These are phyloP conservation scores for Pseudonitzschia pungens DNA, from an alignment of 108 stramenopile species.

Conservation along the genomic window DNA sequence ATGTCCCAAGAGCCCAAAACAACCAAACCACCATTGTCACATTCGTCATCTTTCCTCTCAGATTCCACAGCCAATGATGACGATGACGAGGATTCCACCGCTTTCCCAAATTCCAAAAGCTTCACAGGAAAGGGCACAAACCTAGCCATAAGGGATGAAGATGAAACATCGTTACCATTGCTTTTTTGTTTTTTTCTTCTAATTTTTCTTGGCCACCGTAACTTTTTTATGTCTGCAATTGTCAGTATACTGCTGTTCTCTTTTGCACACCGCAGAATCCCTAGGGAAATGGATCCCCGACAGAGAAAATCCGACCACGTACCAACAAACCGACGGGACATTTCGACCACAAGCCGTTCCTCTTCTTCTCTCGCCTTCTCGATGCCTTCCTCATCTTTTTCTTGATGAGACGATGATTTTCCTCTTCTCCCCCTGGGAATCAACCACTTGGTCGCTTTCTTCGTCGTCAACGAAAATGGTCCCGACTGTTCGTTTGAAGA, in stretches of 20 bases:
- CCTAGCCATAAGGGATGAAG: slow-evolving; percentile 5
- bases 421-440: not conserved
- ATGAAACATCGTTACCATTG: not conserved
- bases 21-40: not conserved
- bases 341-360: slow-evolving; percentile 12
- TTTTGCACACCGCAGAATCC: slow-evolving; percentile 14
- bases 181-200: not conserved
- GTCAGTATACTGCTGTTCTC: not conserved
- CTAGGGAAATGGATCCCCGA: slow-evolving; percentile 14
- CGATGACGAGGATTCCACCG: slow-evolving; percentile 1
- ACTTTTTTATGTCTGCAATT: not conserved
- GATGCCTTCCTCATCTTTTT: not conserved
- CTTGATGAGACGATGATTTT: not conserved
- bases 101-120: slow-evolving; percentile 14
- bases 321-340: slow-evolving; percentile 14
- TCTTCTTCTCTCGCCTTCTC: not conserved
- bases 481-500: slow-evolving; percentile 22
- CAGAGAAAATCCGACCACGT: slow-evolving; percentile 31
- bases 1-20: slow-evolving; percentile 17
- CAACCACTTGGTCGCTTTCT: not conserved
- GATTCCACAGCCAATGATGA: not conserved
- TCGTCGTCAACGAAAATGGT: slow-evolving; percentile 4
- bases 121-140: slow-evolving; percentile 6
- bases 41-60: not conserved
- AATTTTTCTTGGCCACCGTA: not conserved